A percentile compares a stretch with the other conserved stretches of the same genome.
phyloP scores from a whole-genome alignment of 805 yeast species.

The Isabelozyma rhagii region DNA sequence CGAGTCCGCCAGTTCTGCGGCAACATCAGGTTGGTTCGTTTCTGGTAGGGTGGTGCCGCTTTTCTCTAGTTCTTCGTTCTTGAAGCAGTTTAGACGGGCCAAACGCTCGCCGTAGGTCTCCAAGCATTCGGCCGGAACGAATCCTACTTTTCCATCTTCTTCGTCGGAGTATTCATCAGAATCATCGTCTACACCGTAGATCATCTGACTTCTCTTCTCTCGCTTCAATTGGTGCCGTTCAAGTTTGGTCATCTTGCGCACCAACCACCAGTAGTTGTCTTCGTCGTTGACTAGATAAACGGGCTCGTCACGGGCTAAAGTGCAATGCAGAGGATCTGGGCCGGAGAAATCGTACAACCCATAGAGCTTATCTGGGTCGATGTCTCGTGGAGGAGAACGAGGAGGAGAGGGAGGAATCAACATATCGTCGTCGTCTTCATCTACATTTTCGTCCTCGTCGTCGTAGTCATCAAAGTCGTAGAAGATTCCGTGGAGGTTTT shows the following conservation, averaged over 20 bases:
- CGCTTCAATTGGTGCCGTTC: constrained; percentile 25
- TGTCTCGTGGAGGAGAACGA: constrained; percentile 72
- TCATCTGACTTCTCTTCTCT: neutral
- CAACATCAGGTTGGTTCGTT: neutral
- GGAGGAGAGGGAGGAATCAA: constrained; percentile 60
- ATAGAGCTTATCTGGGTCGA: constrained; percentile 79
- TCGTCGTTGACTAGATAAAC: constrained; percentile 81
- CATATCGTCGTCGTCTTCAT: constrained; percentile 43
- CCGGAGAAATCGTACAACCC: constrained; percentile 87
- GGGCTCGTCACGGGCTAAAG: constrained; percentile 74
- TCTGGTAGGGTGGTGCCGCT: neutral
- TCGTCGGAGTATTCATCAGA: constrained; percentile 18
- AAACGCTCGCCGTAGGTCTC: constrained; percentile 90
- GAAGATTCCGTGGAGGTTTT: constrained; percentile 1
- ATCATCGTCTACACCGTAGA: constrained; percentile 8
- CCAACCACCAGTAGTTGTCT: constrained; percentile 97
- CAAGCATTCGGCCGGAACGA: constrained; percentile 93
- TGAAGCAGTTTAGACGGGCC: constrained; percentile 89
- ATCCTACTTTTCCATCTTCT: constrained; percentile 78
- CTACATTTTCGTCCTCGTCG: constrained; percentile 13
- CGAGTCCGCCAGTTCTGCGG: neutral
- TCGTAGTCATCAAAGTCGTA: constrained; percentile 5
- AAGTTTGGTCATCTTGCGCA: constrained; percentile 41
- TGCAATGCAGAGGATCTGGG: constrained; percentile 90
- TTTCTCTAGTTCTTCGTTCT: constrained; percentile 70